Evolutionary conservation across 768 basidiomycete genomes (phyloP), one percentile per base, ranked within the genome.

Genomic region (Boletus pseudo-olivaceus): DNA sequence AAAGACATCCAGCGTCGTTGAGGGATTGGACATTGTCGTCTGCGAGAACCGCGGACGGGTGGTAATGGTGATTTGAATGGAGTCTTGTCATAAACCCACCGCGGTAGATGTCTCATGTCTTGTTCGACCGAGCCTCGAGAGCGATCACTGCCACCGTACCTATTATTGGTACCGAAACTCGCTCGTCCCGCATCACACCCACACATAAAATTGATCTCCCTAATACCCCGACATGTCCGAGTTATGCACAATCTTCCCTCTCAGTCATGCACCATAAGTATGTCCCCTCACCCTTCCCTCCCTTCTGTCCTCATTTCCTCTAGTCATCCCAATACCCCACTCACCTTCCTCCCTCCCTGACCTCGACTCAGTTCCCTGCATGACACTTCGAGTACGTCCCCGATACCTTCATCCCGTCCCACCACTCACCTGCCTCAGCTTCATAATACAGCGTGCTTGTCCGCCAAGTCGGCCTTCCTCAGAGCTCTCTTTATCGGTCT

Each of bases 381-480:
- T 88, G 63, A 78, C 82, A 39, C 72, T 90, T 60, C 82, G 81
- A 66, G 89, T 89, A 53, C 17, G 80, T 68, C 0, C 9, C 10
- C 3, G n/a, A n/a, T 38, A 7, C 27, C 42, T 19, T 41, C 20
- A 23, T 23, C n/a, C 2, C 20, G 43, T 43, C 44, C 44, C 61
- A 20, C 53, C 60, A 47, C 60, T 50, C 2, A 51, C 47, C 11
- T 35, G 30, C 45, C 26, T 26, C 61, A 92, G 90, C 73, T 93
- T 27, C 93, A 96, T 63, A 77, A 96, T 63, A 77, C 82, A 58
- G 88, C 90, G 66, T 91, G 87, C 64, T 80, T 96, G 41, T 82
- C 83, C n/a, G 84, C 88, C 17, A 90, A 93, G 68, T 93, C 91
- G 0, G 77, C 78, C 40, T 82, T 92, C 49, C 75, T 94, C 43